Evolutionary conservation across 331 rosid species (phyloP).

Genomic region (Stylosanthes scabra): DNA sequence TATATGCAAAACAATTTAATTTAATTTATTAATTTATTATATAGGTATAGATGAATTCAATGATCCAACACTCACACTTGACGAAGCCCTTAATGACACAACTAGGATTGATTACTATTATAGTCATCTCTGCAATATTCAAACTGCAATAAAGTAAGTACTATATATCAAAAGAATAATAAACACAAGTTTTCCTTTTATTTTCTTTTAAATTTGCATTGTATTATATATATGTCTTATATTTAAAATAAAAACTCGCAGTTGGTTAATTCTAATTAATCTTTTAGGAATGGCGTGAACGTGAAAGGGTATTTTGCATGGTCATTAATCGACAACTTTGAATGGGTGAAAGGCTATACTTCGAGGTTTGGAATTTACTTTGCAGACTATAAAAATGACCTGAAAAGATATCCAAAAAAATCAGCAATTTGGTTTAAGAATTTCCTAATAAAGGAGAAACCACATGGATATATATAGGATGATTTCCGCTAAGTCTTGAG

Average conservation of each 20-base stretch:
- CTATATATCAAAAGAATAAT: too few species aligned
- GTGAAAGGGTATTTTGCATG: conserved; percentile 59
- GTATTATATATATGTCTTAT: too few species aligned
- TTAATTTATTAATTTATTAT: not conserved
- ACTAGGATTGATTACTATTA: not conserved
- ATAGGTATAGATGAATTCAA: conserved; percentile 31
- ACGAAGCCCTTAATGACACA: conserved; percentile 39
- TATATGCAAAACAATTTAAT: not conserved
- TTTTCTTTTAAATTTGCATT: too few species aligned
- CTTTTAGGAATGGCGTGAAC: conserved; percentile 31
- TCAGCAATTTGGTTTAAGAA: conserved; percentile 52
- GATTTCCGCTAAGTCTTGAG: not conserved
- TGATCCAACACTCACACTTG: conserved; percentile 39
- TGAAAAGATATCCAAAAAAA: conserved; percentile 49
- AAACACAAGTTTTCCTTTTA: too few species aligned
- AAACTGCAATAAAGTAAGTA: conserved; percentile 39
- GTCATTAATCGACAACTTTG: conserved; percentile 52
- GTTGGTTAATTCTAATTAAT: too few species aligned
- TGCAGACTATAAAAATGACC: conserved; percentile 43
- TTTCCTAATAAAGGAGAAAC: conserved; percentile 32
- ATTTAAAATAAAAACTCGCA: too few species aligned
- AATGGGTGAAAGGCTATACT: conserved; percentile 52
- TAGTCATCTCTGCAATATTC: conserved; percentile 36
- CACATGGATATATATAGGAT: not conserved
- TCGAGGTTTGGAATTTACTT: conserved; percentile 49